Conservation (phyloP, 1,139 yeast genomes). For the Yamadazyma conglobata region DNA sequence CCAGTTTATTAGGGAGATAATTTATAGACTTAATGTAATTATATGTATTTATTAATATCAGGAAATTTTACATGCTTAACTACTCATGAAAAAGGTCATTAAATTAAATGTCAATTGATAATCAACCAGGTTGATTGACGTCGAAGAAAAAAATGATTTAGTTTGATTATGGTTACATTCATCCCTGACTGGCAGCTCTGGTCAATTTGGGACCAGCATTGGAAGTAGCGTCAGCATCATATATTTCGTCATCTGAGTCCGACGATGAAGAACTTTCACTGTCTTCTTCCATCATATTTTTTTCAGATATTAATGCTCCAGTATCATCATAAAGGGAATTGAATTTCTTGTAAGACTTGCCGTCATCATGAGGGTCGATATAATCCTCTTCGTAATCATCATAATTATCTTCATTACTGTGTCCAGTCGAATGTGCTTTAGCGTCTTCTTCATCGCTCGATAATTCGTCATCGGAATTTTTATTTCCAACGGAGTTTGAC, state of each 20-base stretch:
- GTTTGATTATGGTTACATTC: not conserved
- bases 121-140: too few relatives aligned
- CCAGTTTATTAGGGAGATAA: too few relatives aligned
- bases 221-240: slow-evolving; percentile 22
- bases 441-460: slow-evolving; percentile 43
- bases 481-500: slow-evolving; percentile 46
- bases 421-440: slow-evolving; percentile 5
- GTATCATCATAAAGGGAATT: slow-evolving; percentile 55
- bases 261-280: slow-evolving; percentile 26
- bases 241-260: slow-evolving; percentile 32
- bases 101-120: slow-evolving; percentile 4
- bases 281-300: slow-evolving; percentile 21
- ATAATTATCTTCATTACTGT: slow-evolving; percentile 1
- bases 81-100: slow-evolving; percentile 10
- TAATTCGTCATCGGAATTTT: slow-evolving; percentile 18
- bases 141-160: slow-evolving; percentile 2
- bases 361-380: slow-evolving; percentile 80
- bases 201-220: slow-evolving; percentile 29
- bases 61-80: slow-evolving; percentile 5
- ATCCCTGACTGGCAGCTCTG: slow-evolving; percentile 34
- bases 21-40: too few relatives aligned
- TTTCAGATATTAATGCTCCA: slow-evolving; percentile 29
- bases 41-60: not conserved
- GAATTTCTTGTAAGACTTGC: slow-evolving; percentile 64
- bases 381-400: slow-evolving; percentile 53